Percentiles rank a stretch among this genome's conserved stretches.
Conservation (phyloP, 805 yeast species). For the Kodamaea laetipori region DNA sequence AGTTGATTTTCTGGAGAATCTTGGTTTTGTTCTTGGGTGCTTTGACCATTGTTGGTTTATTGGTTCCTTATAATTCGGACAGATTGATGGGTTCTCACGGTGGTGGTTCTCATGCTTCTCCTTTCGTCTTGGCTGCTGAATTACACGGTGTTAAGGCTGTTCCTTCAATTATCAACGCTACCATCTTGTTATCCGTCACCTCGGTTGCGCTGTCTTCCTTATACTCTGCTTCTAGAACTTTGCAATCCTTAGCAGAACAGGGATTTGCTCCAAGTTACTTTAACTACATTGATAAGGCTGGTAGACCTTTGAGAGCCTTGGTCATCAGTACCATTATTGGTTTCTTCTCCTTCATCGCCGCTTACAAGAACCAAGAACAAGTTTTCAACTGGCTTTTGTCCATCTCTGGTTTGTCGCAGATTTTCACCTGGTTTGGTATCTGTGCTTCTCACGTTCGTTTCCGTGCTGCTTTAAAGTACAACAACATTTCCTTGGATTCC, state of each 20-base stretch:
- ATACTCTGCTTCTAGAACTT: slow-evolving; percentile 45
- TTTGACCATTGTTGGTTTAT: slow-evolving; percentile 34
- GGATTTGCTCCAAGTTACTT: slow-evolving; percentile 43
- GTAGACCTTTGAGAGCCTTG: slow-evolving; percentile 45
- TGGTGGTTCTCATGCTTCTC: slow-evolving; percentile 40
- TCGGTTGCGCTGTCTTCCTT: slow-evolving; percentile 46
- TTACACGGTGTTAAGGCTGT: slow-evolving; percentile 41
- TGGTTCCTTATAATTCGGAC: slow-evolving; percentile 29
- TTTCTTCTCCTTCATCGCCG: slow-evolving; percentile 43
- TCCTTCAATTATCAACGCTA: slow-evolving; percentile 45
- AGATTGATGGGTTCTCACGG: slow-evolving; percentile 30
- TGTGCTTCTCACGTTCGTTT: slow-evolving; percentile 44
- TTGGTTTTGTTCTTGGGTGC: slow-evolving; percentile 42
- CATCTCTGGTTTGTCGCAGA: slow-evolving; percentile 43
- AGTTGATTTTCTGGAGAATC: slow-evolving; percentile 42
- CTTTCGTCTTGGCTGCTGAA: slow-evolving; percentile 45
- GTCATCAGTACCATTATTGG: slow-evolving; percentile 37
- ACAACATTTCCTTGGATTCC: slow-evolving; percentile 28
- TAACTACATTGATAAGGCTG: slow-evolving; percentile 42
- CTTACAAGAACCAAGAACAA: slow-evolving; percentile 39
- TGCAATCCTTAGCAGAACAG: slow-evolving; percentile 45
- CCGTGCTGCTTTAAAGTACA: slow-evolving; percentile 38
- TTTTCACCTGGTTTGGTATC: slow-evolving; percentile 46
- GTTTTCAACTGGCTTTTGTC: slow-evolving; percentile 47
- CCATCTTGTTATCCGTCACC: slow-evolving; percentile 43